Evolutionary conservation across 2,329 filamentous ascomycete species (phyloP).

Genomic region (Nannizzia gypsea): DNA sequence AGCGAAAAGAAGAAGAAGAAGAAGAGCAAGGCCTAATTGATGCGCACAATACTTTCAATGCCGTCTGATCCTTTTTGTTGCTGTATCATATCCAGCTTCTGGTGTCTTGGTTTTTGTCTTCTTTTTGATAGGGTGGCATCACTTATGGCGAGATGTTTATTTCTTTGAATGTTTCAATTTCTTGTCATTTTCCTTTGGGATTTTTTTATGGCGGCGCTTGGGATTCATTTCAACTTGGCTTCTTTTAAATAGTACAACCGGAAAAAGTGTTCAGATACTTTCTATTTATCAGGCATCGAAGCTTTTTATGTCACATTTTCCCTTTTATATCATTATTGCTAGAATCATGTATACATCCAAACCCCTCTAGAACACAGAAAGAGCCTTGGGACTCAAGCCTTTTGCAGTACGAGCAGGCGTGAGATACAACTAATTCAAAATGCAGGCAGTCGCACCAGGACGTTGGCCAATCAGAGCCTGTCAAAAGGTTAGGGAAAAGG

Average conservation of each 20-base stretch:
- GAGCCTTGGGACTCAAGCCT: too few relatives aligned
- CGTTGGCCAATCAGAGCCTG: not conserved
- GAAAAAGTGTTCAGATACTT: not conserved
- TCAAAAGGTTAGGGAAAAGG: not conserved
- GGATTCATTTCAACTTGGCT: conserved; percentile 6
- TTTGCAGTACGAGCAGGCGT: too few relatives aligned
- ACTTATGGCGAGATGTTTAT: conserved; percentile 9
- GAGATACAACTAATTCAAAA: too few relatives aligned
- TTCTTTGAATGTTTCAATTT: not conserved
- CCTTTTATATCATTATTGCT: too few relatives aligned
- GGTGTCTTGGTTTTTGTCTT: conserved; percentile 7
- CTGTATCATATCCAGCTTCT: conserved; percentile 30
- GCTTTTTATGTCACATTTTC: not conserved
- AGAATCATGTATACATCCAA: too few relatives aligned
- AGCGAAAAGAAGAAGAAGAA: conserved; percentile 51
- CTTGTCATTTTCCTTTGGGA: not conserved
- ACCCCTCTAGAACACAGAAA: too few relatives aligned
- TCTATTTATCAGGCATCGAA: not conserved
- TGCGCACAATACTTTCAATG: conserved; percentile 11
- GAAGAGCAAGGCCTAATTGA: conserved; percentile 43
- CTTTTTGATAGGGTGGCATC: conserved; percentile 7
- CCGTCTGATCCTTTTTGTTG: conserved; percentile 14
- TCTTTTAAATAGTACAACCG: not conserved
- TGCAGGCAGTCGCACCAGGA: too few relatives aligned
- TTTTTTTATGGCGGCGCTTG: conserved; percentile 9